Base-by-base conservation (phyloP, 192 early-diverging fungal genomes). In the Phycomyces blakesleeanus region DNA sequence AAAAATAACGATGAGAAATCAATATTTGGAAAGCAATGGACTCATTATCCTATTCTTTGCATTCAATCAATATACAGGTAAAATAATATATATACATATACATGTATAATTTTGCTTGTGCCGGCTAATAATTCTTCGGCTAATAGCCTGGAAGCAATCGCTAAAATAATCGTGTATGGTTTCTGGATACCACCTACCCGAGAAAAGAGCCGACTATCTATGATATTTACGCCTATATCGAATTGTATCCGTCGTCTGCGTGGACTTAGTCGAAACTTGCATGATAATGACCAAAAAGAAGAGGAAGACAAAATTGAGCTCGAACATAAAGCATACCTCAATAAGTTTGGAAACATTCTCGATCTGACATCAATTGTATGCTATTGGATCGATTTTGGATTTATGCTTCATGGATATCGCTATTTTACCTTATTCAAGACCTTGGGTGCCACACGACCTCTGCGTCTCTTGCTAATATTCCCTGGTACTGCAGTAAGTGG, bases 371-470 rank as follows among this genome's bases (percentile, higher is more conserved):
- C 83, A 0, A 62, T 83, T 11, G 10, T 77, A 0, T 76, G 74
- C 24, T 85, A 75, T 64, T 85, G 83, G 83, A 60, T 82, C 50
- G 83, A 82, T 59, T 69, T 83, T 14, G 40, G 24, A 3, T 54
- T 85, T 1, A 81, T 81, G 79, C 40, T 73, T 27, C 49, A 57
- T n/a, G 58, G 63, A 7, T 76, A 78, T 5, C 55, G 52, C 8
- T 20, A 76, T 41, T 49, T 78, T 12, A 79, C 73, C 18, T 50
- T 85, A 34, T 82, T 82, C 67, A 83, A 83, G 60, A 68, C 79
- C 0, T 26, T 83, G 25, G 75, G 68, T 0, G 79, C 83, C 5
- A 68, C 74, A 49, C 69, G 81, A 24, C 77, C 79, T 14, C 61
- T 82, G 21, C 67, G 83, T 18, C 60, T 85, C 4, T 68, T 85